These are phyloP conservation scores for Penicillium canescens DNA, from an alignment of 495 filamentous ascomycete genomes.

Conservation along the genomic window DNA sequence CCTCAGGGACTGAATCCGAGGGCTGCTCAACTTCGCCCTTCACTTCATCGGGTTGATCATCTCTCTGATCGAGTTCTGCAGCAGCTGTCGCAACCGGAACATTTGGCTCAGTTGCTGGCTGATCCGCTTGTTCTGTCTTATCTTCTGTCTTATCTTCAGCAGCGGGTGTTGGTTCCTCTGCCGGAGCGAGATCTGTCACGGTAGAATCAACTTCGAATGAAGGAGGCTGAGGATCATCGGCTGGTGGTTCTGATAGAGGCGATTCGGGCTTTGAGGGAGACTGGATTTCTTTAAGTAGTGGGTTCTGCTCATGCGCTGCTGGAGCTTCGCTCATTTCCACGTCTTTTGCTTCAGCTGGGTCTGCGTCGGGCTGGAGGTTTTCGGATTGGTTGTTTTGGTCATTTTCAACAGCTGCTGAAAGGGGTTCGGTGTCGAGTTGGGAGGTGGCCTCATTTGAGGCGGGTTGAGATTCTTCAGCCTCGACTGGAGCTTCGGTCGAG, in stretches of 20 bases:
- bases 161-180: background rate
- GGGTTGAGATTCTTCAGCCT: background rate
- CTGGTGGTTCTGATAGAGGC: background rate
- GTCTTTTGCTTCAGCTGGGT: slow-evolving; percentile 9
- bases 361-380: background rate
- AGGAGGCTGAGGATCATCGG: background rate
- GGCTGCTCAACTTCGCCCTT: too few species aligned
- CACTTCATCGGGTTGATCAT: too few species aligned
- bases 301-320: slow-evolving; percentile 4
- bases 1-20: too few species aligned
- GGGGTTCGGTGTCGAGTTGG: background rate
- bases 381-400: background rate
- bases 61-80: too few species aligned
- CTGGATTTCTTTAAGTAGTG: background rate
- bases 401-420: background rate
- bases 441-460: background rate
- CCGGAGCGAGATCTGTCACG: background rate
- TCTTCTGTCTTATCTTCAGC: background rate
- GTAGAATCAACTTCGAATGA: background rate
- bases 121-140: too few species aligned
- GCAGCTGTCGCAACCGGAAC: background rate
- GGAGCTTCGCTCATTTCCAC: slow-evolving; percentile 11
- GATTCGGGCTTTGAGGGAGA: slow-evolving; percentile 4
- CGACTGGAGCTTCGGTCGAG: background rate
- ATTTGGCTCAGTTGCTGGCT: slow-evolving; percentile 7